Conservation (phyloP, 768 basidiomycete species). For the Pleurotus djamor region DNA sequence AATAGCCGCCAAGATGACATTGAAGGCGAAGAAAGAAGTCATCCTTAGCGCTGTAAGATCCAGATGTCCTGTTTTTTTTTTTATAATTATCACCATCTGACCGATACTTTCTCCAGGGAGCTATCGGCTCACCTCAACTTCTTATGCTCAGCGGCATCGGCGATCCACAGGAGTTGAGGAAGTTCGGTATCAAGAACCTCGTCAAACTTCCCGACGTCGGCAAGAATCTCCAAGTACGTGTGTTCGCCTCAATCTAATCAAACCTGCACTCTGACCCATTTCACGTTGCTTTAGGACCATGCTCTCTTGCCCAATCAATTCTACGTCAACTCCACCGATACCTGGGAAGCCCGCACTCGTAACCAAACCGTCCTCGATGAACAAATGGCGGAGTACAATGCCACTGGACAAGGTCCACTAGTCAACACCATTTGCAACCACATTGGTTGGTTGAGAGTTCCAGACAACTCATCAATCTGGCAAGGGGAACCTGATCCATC, state of each 20-base stretch:
- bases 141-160: background rate
- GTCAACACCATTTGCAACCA: constrained; percentile 16
- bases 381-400: constrained; percentile 17
- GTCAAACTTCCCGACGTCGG: background rate
- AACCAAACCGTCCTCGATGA: constrained; percentile 11
- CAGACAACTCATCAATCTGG: constrained; percentile 13
- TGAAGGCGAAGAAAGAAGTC: background rate
- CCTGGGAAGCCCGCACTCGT: constrained; percentile 12
- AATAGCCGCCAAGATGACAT: background rate
- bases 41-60: background rate
- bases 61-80: background rate
- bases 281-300: constrained; percentile 7
- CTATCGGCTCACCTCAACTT: background rate
- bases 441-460: constrained; percentile 25
- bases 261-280: too few relatives aligned
- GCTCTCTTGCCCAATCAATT: constrained; percentile 11
- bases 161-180: background rate
- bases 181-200: background rate
- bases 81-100: background rate
- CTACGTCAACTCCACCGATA: constrained; percentile 18
- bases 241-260: background rate
- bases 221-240: background rate
- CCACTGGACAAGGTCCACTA: constrained; percentile 21
- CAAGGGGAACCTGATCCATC: constrained; percentile 22
- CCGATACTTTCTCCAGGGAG: background rate